Percentiles rank a stretch among this genome's conserved stretches.
phyloP scores from a whole-genome alignment of 129 eudicot species.

The Calendula officinalis region DNA sequence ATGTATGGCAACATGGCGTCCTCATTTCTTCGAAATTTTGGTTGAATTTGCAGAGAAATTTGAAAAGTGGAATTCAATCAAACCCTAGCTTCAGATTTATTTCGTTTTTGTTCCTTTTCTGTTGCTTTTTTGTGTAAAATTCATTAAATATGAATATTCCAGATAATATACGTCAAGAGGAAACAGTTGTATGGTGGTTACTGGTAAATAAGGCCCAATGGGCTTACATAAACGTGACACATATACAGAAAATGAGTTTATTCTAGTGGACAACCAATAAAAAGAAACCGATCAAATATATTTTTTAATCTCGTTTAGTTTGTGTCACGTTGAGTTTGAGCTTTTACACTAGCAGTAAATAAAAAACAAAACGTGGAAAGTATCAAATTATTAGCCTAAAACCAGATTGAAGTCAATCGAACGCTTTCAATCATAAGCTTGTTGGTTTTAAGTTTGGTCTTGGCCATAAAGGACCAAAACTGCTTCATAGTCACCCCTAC shows the following conservation, averaged over 20 bases:
- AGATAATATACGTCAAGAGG: neutral
- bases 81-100: constrained; percentile 29
- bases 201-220: neutral
- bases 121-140: constrained; percentile 7
- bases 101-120: constrained; percentile 6
- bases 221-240: constrained; percentile 1
- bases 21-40: constrained; percentile 34
- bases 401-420: too few relatives aligned
- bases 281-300: too few relatives aligned
- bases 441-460: too few relatives aligned
- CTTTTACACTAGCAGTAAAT: too few relatives aligned
- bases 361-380: too few relatives aligned
- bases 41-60: constrained; percentile 12
- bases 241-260: neutral
- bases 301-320: too few relatives aligned
- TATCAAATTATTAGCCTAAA: too few relatives aligned
- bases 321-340: too few relatives aligned
- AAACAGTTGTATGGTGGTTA: constrained; percentile 6
- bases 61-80: neutral
- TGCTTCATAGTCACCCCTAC: too few relatives aligned
- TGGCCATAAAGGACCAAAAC: too few relatives aligned
- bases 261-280: too few relatives aligned
- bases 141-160: neutral
- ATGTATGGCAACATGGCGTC: constrained; percentile 66
- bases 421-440: too few relatives aligned